Base-by-base conservation (phyloP, 116 monocot species). In the Thalassia testudinum region DNA sequence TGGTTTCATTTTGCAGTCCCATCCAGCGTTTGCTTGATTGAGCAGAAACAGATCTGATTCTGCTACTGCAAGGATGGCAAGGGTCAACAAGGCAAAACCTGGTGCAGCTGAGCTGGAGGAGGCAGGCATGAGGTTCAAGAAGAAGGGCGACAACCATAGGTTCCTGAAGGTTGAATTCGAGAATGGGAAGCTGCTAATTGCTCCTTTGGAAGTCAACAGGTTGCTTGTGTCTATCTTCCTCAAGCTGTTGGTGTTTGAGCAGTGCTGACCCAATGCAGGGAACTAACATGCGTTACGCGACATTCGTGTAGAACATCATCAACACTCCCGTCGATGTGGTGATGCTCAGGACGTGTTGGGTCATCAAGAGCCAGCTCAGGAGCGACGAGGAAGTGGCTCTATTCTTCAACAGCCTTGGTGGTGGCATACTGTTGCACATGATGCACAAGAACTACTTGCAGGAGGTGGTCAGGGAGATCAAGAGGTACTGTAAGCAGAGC, bases 181-280 rank as follows among this genome's bases (percentile, higher is more conserved):
- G 24, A 13, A 47, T 26, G 59, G 59, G 16, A 59, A 47, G 26
- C 59, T 47, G 43, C 17, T 47, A 44, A 59, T 59, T 12, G 43
- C 58, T 25, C 21, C 14, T 26, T 14, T 59, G n/a, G 24, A 23
- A 12, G 42, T 58, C 21, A 43, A 43, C 40, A 24, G 12, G 17
- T 17, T 7, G 14, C 40, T 13, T 10, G 43, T 57, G 1, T 57
- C 57, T 59, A 24, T 47, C 21, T 25, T 45, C 26, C 45, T 59
- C 11, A 68, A 63, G 40, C 62, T 63, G 17, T 30, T 67, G 1
- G 63, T 53, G 21, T 67, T 67, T 26, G 73, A 73, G 47, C 73
- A 67, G 44, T 67, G 45, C 52, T 2, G 20, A 6, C 20, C 47
- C 0, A 42, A 54, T 15, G 18, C 12, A 0, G 47, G 43, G 1